phyloP scores from a whole-genome alignment of 345 rosid species.

The Bretschneidera sinensis region DNA sequence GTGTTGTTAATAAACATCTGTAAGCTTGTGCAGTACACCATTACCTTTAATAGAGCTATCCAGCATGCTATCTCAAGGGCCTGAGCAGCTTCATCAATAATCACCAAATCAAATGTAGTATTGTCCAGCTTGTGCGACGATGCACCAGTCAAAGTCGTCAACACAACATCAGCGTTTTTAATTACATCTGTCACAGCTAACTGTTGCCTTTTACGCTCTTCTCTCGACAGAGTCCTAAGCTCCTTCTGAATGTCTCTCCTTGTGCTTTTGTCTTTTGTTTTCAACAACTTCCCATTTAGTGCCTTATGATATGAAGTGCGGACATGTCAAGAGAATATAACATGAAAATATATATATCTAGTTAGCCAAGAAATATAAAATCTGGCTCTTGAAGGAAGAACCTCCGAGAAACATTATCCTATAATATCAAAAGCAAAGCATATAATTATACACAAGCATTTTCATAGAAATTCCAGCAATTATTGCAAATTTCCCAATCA shows the following conservation, averaged over 20 bases:
- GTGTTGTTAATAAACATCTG: neutral
- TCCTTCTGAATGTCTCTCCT: slow-evolving; percentile 86
- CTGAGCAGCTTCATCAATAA: slow-evolving; percentile 98
- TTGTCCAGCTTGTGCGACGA: slow-evolving; percentile 61
- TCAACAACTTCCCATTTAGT: slow-evolving; percentile 75
- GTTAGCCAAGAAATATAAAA: slow-evolving; percentile 2
- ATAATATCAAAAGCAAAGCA: slow-evolving; percentile 8
- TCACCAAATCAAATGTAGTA: slow-evolving; percentile 79
- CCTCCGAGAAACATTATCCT: neutral
- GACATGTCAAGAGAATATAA: slow-evolving; percentile 5
- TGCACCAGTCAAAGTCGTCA: slow-evolving; percentile 93
- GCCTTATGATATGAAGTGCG: slow-evolving; percentile 33
- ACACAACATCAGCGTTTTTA: slow-evolving; percentile 71
- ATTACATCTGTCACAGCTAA: slow-evolving; percentile 88
- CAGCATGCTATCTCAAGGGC: slow-evolving; percentile 98
- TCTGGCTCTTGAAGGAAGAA: slow-evolving; percentile 11
- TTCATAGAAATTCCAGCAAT: no score
- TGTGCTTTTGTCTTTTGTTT: slow-evolving; percentile 72
- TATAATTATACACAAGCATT: neutral
- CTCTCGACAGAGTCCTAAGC: slow-evolving; percentile 75
- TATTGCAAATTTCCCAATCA: no score
- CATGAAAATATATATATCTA: neutral
- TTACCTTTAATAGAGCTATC: slow-evolving; percentile 84
- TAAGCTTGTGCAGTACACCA: neutral
- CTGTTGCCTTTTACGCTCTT: slow-evolving; percentile 95